Evolutionary conservation across 2,329 filamentous ascomycete genomes (phyloP), one percentile per base, ranked within the genome.

Genomic region (Pyrenochaeta sp.): DNA sequence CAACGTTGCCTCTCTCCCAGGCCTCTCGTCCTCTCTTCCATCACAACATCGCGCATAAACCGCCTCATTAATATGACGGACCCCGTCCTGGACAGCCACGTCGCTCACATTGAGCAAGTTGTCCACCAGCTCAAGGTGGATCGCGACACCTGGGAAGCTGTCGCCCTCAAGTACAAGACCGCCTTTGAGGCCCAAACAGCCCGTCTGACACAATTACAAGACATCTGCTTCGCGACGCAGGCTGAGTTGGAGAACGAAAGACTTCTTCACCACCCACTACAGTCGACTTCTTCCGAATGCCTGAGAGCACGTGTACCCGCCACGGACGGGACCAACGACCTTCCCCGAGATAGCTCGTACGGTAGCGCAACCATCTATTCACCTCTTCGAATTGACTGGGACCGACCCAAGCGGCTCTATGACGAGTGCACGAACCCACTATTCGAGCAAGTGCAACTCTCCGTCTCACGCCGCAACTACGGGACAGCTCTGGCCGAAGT

Each of bases 201-300:
- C 23, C 59, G 50, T 7, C 45, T 67, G 3, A 41, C 42, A 6
- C 57, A 67, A 29, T 40, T 68, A 1, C 59, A 63, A 31, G 51
- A 63, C 21, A 51, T 67, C 0, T 64, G 62, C 38, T 55, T 64
- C 14, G 62, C 63, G 4, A 62, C 65, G 1, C 65, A 69, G 40
- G 64, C 63, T 7, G 65, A 67, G 17, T 34, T 68, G 13, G 61
- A 68, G 35, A 69, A 69, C 14, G 61, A 67, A 35, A 51, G 61
- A 15, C 46, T 30, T 8, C 44, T 57, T 7, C 50, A 51, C 7
- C 59, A 50, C 11, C 51, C 46, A n/a, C 32, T 48, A 10, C 39
- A 51, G 6, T 22, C 37, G 6, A 28, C n/a, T 8, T 47, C 42
- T 6, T 23, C 21, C 35, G 23, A 19, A 8, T 32, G 22, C 20